Evolutionary conservation across 352 stramenopile species (phyloP).

Genomic region (Globisporangium paddicum): DNA sequence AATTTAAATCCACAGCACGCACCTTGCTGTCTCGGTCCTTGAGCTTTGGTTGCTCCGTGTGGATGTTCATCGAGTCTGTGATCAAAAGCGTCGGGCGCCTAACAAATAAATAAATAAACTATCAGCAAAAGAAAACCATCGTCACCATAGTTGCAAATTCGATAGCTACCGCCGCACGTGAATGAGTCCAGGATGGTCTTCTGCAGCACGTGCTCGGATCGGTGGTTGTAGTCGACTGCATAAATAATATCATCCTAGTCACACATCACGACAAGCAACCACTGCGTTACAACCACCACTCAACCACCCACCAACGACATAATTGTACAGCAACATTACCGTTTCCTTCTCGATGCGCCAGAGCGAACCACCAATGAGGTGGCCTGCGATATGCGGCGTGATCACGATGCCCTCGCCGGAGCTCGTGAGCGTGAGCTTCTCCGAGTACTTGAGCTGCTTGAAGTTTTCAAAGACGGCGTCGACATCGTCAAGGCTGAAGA

Average conservation of each 20-base stretch:
- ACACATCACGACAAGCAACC: background rate
- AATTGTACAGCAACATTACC: constrained; percentile 23
- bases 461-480: constrained; percentile 92
- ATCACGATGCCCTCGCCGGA: constrained; percentile 88
- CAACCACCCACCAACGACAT: background rate
- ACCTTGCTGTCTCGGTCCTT: constrained; percentile 87
- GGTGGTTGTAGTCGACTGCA: constrained; percentile 91
- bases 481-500: constrained; percentile 93
- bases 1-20: background rate
- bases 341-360: constrained; percentile 95
- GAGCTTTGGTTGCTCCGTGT: constrained; percentile 82
- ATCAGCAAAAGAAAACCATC: background rate
- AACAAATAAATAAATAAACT: background rate
- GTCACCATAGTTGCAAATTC: background rate
- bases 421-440: constrained; percentile 88
- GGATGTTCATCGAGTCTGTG: constrained; percentile 87
- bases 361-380: constrained; percentile 93
- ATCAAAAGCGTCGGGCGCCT: constrained; percentile 84
- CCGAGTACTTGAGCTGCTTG: constrained; percentile 94
- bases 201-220: constrained; percentile 92
- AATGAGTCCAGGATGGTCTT: constrained; percentile 93
- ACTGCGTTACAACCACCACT: background rate
- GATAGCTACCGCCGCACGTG: constrained; percentile 44
- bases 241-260: constrained; percentile 91
- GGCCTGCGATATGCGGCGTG: constrained; percentile 91